phyloP scores from a whole-genome alignment of 2,329 filamentous ascomycete species.

The Sporothrix humicola region DNA sequence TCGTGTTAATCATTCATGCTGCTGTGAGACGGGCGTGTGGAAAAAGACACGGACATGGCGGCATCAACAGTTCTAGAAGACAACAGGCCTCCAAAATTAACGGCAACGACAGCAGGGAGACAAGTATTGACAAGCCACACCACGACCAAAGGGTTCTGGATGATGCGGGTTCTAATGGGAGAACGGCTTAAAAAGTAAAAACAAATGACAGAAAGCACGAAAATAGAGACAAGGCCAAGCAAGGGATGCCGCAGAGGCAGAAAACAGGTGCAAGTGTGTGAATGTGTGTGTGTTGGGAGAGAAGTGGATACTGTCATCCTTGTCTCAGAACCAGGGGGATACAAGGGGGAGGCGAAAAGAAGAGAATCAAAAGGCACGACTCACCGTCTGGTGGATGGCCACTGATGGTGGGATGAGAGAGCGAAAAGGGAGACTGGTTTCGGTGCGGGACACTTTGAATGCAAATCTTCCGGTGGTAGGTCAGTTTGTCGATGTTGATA shows the following conservation, averaged over 20 bases:
- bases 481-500: constrained; percentile 1
- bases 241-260: constrained; percentile 7
- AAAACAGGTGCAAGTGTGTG: constrained; percentile 12
- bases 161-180: background rate
- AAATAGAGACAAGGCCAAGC: background rate
- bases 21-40: constrained; percentile 9
- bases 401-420: background rate
- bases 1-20: constrained; percentile 8
- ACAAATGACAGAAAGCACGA: background rate
- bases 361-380: constrained; percentile 7
- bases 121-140: constrained; percentile 14
- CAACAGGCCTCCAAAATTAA: background rate
- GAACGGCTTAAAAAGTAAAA: background rate
- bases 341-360: constrained; percentile 31
- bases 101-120: background rate
- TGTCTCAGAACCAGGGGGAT: constrained; percentile 32
- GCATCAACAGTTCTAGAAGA: background rate
- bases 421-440: background rate
- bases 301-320: constrained; percentile 20
- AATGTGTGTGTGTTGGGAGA: background rate
- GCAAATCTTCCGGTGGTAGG: constrained; percentile 25
- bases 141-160: background rate
- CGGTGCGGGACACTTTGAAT: constrained; percentile 15
- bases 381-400: background rate
- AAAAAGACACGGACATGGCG: background rate